Evolutionary conservation across 2,329 filamentous ascomycete species (phyloP), one percentile per base, ranked within the genome.

Genomic region (Cytospora chrysosperma): DNA sequence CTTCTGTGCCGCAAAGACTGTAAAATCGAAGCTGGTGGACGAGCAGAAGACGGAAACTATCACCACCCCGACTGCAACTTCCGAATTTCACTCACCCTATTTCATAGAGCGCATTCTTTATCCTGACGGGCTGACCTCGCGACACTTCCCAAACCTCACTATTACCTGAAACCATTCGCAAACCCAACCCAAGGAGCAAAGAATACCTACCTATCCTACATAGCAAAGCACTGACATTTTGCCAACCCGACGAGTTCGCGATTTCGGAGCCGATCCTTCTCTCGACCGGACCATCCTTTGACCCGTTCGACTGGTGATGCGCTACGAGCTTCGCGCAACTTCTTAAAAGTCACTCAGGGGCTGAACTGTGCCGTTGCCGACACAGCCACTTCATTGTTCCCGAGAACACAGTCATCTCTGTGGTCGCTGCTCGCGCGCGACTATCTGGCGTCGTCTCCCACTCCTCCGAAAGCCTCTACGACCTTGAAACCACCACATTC

Each of bases 361-460:
- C 53, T 32, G 37, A 60, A 53, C 64, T 66, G 61, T 58, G 57
- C 30, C 54, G 24, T n/a, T 56, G 28, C 56, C 24, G 32, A 52
- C 64, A 61, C 57, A 66, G 64, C 61, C 64, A 64, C 64, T 54
- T 60, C 51, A 28, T 53, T 37, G 40, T 32, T 28, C 47, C 61
- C 50, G 28, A 37, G 49, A 37, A 28, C 34, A 24, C 49, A 40
- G 43, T 47, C 43, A 47, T 21, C 43, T 47, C 43, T 47, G n/a
- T 13, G 43, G 43, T 47, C 43, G 43, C 43, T 47, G 21, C 43
- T 47, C 43, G 43, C 43, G n/a, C 19, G 43, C 43, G 43, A 47
- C 21, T 47, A 47, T n/a, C n/a, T 47, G 43, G 24, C 43, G 43
- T 47, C 26, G 24, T 21, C n/a, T 30, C 57, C 43, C 43, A 47